These are phyloP conservation scores for Euphorbia schlechtendalii DNA, from an alignment of 441 rosid species.

Conservation along the genomic window DNA sequence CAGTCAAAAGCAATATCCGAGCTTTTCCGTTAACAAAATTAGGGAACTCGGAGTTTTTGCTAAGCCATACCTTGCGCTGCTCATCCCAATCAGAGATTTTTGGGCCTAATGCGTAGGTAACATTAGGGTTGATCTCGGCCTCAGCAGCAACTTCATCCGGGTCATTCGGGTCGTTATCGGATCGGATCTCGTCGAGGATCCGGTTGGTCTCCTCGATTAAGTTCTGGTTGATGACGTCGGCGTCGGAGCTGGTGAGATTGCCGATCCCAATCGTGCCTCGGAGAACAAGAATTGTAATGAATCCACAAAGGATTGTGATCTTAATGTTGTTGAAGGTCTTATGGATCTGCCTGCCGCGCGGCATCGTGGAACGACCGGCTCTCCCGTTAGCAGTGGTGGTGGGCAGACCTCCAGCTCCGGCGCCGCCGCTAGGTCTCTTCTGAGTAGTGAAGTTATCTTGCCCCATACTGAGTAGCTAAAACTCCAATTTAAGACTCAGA, in stretches of 20 bases:
- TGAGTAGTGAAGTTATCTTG: conserved; percentile 51
- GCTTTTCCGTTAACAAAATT: conserved; percentile 59
- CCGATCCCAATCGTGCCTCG: conserved; percentile 91
- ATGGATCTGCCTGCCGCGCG: conserved; percentile 84
- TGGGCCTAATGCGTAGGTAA: conserved; percentile 69
- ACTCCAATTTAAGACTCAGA: conserved; percentile 1
- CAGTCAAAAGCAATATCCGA: conserved; percentile 68
- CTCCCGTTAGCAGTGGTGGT: conserved; percentile 35
- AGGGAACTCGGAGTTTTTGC: conserved; percentile 69
- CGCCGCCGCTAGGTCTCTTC: conserved; percentile 46
- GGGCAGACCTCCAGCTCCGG: conserved; percentile 35
- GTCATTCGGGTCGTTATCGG: conserved; percentile 63
- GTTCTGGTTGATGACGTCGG: conserved; percentile 73
- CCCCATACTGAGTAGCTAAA: conserved; percentile 33
- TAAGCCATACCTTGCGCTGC: conserved; percentile 76
- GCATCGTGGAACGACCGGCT: conserved; percentile 20
- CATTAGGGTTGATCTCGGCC: conserved; percentile 44
- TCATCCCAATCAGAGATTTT: conserved; percentile 66
- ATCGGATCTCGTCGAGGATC: conserved; percentile 81
- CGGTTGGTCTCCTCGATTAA: conserved; percentile 80
- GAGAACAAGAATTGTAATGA: conserved; percentile 86
- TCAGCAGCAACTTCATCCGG: conserved; percentile 40
- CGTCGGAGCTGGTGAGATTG: conserved; percentile 62
- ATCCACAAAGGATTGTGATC: conserved; percentile 91
- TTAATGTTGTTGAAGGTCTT: conserved; percentile 95